Evolutionary conservation across 345 rosid species (phyloP), one percentile per base, ranked within the genome.

Genomic region (Gynandropsis gynandra): DNA sequence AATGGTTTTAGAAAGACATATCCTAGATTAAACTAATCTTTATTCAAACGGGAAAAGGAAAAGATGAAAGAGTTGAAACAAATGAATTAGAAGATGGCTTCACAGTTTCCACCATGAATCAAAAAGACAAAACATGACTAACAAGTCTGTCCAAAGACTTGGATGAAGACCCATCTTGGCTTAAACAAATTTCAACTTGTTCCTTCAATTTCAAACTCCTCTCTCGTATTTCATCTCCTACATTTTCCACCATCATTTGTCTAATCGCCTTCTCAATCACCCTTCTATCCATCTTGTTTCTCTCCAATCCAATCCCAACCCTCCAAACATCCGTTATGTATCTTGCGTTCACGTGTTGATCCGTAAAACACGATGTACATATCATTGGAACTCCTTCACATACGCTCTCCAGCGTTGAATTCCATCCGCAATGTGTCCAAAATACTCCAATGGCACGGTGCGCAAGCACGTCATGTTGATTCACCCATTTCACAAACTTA

Each of bases 321-420:
- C 47, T 49, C 95, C 93, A 82, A 5, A 79, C 71, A 13, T 74
- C 67, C 32, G 66, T 63, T 16, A 73, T 48, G 18, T 61, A 73
- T 61, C 83, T 74, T 1, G 86, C 67, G 42, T 81, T 78, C 16
- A 69, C 69, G 43, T 4, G 50, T 44, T 86, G 87, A 73, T 89
- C 97, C 12, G 74, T 70, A 32, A 80, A 81, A 51, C 67, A 56
- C 0, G 94, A 82, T 20, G 75, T 72, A 11, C 90, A 89, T 38
- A 89, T 77, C 95, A 85, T 73, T 1, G 93, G 89, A n/a, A 77
- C 83, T 15, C 83, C 79, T 45, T 77, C 80, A 16, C 72, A 71
- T 52, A 85, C 55, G 47, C 80, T 76, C 52, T 88, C 95, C 58
- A 76, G 12, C 1, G 77, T 71, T 1, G 89, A 85, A 59, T 88